phyloP scores from a whole-genome alignment of 2,329 filamentous ascomycete species.

The Pezicula rhizophila region DNA sequence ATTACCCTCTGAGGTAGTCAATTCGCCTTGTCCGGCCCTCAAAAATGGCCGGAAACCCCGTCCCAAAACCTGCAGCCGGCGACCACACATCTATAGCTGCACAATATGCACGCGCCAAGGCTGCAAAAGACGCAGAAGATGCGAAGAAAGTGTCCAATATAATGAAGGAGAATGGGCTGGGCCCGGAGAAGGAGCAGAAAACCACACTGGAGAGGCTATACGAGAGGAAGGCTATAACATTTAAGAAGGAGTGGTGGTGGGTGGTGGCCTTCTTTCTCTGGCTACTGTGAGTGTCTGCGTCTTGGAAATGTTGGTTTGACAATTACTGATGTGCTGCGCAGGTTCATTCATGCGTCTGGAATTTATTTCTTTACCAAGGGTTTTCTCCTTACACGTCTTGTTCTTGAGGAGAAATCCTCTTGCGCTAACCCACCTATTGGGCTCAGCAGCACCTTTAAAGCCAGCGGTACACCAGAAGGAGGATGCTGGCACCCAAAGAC shows the following conservation, averaged over 20 bases:
- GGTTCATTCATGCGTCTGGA: constrained; percentile 65
- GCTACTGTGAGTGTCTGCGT: constrained; percentile 24
- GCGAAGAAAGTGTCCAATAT: constrained; percentile 12
- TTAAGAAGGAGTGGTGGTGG: constrained; percentile 25
- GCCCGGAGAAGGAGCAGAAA: constrained; percentile 13
- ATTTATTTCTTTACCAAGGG: constrained; percentile 92
- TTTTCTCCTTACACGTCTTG: constrained; percentile 82
- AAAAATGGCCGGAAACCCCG: constrained; percentile 12
- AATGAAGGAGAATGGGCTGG: constrained; percentile 7
- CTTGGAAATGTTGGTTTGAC: background rate
- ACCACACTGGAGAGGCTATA: constrained; percentile 20
- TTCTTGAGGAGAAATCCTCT: constrained; percentile 69
- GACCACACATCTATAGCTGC: constrained; percentile 23
- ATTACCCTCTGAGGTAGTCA: background rate
- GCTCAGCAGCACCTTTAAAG: constrained; percentile 18
- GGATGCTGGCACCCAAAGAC: constrained; percentile 97
- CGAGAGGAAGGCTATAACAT: constrained; percentile 21
- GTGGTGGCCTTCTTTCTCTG: constrained; percentile 24
- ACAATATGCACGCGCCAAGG: constrained; percentile 26
- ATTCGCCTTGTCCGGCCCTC: background rate
- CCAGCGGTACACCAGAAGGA: constrained; percentile 39
- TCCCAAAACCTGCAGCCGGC: constrained; percentile 23
- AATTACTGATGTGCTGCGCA: constrained; percentile 6
- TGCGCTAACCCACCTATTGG: constrained; percentile 65
- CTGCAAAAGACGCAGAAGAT: constrained; percentile 21